phyloP scores from a whole-genome alignment of 768 basidiomycete species.

The Mycena galopus region DNA sequence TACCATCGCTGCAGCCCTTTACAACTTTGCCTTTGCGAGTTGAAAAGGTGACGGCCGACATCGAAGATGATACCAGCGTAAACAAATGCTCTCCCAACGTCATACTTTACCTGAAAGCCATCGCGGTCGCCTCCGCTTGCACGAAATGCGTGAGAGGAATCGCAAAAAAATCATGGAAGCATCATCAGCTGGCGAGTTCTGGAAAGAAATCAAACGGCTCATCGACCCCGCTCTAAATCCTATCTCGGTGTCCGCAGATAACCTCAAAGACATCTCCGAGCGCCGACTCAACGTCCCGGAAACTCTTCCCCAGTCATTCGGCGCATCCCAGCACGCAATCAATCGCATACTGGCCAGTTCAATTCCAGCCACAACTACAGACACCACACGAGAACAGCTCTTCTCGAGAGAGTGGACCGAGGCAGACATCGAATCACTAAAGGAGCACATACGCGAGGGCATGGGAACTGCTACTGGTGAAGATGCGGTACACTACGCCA shows the following conservation, averaged over 20 bases:
- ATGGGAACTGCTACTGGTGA: too few species aligned
- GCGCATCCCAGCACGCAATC: background rate
- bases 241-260: background rate
- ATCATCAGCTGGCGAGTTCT: background rate
- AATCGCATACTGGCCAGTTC: background rate
- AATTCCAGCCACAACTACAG: background rate
- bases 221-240: background rate
- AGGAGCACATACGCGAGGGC: too few species aligned
- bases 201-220: background rate
- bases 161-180: background rate
- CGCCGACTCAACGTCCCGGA: background rate
- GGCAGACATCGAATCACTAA: too few species aligned
- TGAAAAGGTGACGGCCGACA: too few species aligned
- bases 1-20: too few species aligned
- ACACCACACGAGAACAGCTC: background rate
- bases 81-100: too few species aligned
- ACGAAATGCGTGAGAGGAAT: background rate
- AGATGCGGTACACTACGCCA: too few species aligned
- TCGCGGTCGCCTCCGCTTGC: too few species aligned
- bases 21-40: too few species aligned
- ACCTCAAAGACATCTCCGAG: background rate
- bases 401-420: background rate
- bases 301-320: background rate
- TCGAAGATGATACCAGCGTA: too few species aligned
- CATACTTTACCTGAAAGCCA: too few species aligned